Base-by-base conservation (phyloP, 2,329 filamentous ascomycete genomes). In the Hymenoscyphus albidus region DNA sequence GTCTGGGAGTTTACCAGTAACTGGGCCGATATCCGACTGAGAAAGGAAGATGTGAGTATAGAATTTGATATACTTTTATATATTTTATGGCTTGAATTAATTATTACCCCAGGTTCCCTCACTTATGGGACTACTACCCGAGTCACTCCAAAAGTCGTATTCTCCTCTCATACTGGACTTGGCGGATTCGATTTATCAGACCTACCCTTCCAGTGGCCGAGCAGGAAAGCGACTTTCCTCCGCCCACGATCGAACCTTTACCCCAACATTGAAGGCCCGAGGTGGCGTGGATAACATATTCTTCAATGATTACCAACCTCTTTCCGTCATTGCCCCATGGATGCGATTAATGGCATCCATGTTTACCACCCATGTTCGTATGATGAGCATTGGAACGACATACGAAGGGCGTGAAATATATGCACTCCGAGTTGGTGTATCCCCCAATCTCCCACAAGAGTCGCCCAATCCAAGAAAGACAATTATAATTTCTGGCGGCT, bases 291-390 rank as follows among this genome's bases (percentile, higher is more conserved):
- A 88, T 64, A 92, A 93, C 73, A 81, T 96, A 48, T 98, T 97
- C 80, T 98, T 99, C 78, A 85, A 87, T 61, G 88, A 97, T 74
- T 99, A 97, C 76, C 95, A 97, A 74, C 92, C 93, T 1, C 81
- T 96, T 27, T 87, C 90, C 2, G 93, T 92, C 57, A 76, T 79
- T 68, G 80, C 85, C n/a, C 91, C 90, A 42, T 99, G 95, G 95
- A 93, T 98, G 89, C 88, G 87, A 59, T 83, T 97, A 48, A 84
- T 97, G 70, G 86, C 92, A 56, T 94, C 92, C 63, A 93, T 98
- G 85, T 98, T 97, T 75, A 89, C 92, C 0, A 88, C 88, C 0
- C 88, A 93, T 70, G 90, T 94, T 54, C 82, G 86, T 61, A 84
- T 89, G 69, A 85, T 90, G 68, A 90, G 80, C 64, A 86, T 98